Conservation (phyloP, 192 early-diverging fungal species). For the Physocladia obscura region DNA sequence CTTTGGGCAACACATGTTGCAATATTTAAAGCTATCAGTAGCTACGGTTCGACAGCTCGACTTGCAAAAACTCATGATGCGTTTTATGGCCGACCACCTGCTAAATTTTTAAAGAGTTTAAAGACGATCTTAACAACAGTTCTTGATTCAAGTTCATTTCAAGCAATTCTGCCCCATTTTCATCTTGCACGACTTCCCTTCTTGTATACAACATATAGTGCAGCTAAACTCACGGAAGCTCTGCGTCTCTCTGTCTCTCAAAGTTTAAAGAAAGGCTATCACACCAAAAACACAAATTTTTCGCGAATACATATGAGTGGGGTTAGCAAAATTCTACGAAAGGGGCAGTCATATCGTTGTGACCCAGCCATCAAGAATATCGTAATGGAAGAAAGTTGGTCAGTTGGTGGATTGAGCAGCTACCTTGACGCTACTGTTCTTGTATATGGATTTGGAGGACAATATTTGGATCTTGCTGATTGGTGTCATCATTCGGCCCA, state of each 20-base stretch:
- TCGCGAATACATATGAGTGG: constrained; percentile 28
- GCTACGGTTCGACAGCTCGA: not conserved
- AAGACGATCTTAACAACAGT: constrained; percentile 8
- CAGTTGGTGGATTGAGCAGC: not conserved
- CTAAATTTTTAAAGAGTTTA: constrained; percentile 16
- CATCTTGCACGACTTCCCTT: constrained; percentile 18
- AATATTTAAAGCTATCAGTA: constrained; percentile 17
- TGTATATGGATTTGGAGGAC: constrained; percentile 26
- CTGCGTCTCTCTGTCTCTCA: constrained; percentile 17
- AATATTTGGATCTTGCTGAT: constrained; percentile 1
- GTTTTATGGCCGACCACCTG: constrained; percentile 32
- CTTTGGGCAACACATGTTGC: constrained; percentile 14
- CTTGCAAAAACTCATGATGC: constrained; percentile 17
- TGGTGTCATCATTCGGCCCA: not conserved
- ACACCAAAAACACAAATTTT: constrained; percentile 35
- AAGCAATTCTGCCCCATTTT: constrained; percentile 17
- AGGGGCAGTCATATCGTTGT: constrained; percentile 32
- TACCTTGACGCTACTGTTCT: constrained; percentile 34
- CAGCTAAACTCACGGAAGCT: constrained; percentile 18
- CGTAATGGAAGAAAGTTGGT: constrained; percentile 41
- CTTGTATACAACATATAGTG: not conserved
- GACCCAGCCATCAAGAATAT: constrained; percentile 27
- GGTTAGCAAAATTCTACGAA: constrained; percentile 35
- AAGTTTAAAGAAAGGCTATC: constrained; percentile 35
- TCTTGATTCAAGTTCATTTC: not conserved